These are phyloP conservation scores for Alternaria gaisen DNA, from an alignment of 2,329 filamentous ascomycete species.

Conservation along the genomic window DNA sequence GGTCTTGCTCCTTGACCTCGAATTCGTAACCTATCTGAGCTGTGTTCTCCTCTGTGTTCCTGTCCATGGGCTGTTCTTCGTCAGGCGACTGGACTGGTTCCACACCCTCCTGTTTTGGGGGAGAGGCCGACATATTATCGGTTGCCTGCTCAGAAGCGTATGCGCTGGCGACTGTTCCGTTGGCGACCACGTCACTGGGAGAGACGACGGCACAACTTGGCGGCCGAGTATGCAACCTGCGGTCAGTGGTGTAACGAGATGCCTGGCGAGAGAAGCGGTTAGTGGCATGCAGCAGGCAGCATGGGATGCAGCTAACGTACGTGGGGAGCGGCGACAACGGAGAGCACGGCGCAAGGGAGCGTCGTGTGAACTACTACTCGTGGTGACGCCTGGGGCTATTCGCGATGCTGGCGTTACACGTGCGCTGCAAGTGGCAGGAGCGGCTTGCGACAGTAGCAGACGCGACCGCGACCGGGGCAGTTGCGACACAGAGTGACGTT, in stretches of 20 bases:
- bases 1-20: constrained; percentile 99
- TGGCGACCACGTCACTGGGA: constrained; percentile 53
- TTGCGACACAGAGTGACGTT: constrained; percentile 11
- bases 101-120: constrained; percentile 86
- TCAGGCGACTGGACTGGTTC: constrained; percentile 94
- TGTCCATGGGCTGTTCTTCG: constrained; percentile 92
- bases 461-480: constrained; percentile 17
- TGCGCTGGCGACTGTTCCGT: constrained; percentile 53
- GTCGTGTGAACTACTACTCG: constrained; percentile 9
- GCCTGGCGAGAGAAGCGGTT: constrained; percentile 41
- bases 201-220: constrained; percentile 40
- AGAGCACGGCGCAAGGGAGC: constrained; percentile 29
- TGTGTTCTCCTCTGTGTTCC: constrained; percentile 79
- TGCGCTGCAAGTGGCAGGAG: constrained; percentile 4
- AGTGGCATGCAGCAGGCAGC: constrained; percentile 44
- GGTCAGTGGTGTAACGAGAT: constrained; percentile 40
- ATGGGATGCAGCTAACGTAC: constrained; percentile 35
- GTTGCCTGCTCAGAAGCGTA: constrained; percentile 57
- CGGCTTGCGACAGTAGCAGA: constrained; percentile 9
- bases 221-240: constrained; percentile 47
- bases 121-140: constrained; percentile 82
- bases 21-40: constrained; percentile 86
- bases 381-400: constrained; percentile 4
- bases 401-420: constrained; percentile 10
- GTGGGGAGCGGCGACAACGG: constrained; percentile 19